Evolutionary conservation across 208 protist genomes (phyloP).

Genomic region (Histomonas meleagridis): DNA sequence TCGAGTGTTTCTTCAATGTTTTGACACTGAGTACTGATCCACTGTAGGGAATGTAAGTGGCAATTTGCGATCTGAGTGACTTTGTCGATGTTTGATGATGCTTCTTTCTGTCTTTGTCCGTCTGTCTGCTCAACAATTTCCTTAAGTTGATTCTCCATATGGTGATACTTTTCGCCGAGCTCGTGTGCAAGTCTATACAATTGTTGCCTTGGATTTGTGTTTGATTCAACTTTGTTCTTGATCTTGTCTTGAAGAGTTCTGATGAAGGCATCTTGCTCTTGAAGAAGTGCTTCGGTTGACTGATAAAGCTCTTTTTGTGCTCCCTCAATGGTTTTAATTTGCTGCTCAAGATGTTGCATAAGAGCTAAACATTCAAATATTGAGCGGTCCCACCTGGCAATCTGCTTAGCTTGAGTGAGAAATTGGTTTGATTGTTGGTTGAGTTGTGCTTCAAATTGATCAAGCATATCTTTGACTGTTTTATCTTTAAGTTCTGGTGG

Average conservation of each 20-base stretch:
- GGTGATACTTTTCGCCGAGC: not conserved
- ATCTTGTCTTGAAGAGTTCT: not conserved
- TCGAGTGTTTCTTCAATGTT: constrained; percentile 1
- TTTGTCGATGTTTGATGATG: not conserved
- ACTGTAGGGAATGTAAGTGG: not conserved
- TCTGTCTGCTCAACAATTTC: constrained; percentile 13
- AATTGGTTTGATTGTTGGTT: not conserved
- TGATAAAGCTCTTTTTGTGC: not conserved
- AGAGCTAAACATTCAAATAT: not conserved
- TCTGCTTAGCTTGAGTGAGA: not conserved
- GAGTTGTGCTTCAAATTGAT: not conserved
- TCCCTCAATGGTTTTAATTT: not conserved
- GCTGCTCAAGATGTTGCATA: not conserved
- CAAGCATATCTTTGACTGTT: not conserved
- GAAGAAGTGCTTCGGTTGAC: not conserved
- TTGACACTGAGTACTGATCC: not conserved
- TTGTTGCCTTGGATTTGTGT: not conserved
- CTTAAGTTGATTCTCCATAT: not conserved
- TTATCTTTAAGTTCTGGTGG: not conserved
- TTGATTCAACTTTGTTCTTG: no score
- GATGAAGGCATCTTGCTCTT: not conserved
- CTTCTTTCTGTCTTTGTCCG: no score
- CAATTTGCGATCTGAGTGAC: constrained; percentile 4
- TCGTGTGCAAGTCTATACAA: not conserved
- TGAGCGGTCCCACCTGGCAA: not conserved